Base-by-base conservation (phyloP, 2,329 filamentous ascomycete genomes). In the Colletotrichum tabaci region DNA sequence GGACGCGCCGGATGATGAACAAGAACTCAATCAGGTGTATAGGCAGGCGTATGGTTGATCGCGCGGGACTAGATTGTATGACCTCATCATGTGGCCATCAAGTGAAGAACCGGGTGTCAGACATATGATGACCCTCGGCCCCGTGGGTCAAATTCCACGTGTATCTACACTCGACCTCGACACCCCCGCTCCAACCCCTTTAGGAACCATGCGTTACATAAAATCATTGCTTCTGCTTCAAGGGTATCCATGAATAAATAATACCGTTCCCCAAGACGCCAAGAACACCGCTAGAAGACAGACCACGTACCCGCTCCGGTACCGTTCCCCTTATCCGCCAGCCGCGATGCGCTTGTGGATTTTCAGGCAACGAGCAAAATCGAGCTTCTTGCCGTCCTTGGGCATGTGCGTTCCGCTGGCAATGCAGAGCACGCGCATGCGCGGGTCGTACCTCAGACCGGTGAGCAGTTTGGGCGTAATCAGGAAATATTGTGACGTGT, bases 381-480 rank as follows among this genome's bases (percentile, higher is more conserved):
- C 86, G 55, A 89, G 79, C 78, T 84, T 86, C 66, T 79, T 80
- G 23, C 85, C 86, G 73, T 90, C 85, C 38, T 82, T 78, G 12
- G 90, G 89, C 86, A 92, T 90, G 74, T 90, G 84, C 77, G 98
- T 94, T 58, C 96, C 96, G 79, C 93, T 96, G 72, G 95, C 94
- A 80, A 99, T 98, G 80, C 95, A 97, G 76, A 98, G 89, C 44
- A 98, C 91, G 77, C 92, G 94, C 95, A 99, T 99, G 75, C 95
- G 93, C 66, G 89, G 87, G 80, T 98, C 93, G 81, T 98, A 99
- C 75, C 91, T 90, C 71, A 99, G 85, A 13, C 93, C 94, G 6
- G 91, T 93, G 71, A 99, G 90, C 72, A 99, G 87, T 84, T 99
- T 99, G 5, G 96, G 96, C 53, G 96, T 99, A 84, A 99, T 97